Base-by-base conservation (phyloP, 116 monocot genomes). In the Phalaenopsis hybrid region DNA sequence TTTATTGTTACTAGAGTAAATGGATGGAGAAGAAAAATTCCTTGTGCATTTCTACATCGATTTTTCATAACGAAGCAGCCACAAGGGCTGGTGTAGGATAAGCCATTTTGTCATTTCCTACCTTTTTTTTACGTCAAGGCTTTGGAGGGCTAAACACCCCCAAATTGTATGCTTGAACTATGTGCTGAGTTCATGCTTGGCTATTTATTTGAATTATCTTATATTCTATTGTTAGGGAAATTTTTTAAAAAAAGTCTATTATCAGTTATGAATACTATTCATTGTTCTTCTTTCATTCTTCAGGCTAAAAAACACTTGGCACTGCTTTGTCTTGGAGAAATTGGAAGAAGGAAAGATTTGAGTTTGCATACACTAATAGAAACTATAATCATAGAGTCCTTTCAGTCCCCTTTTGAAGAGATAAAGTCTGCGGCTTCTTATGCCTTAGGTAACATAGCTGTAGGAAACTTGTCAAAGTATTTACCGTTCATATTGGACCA, bases 381-480 rank as follows among this genome's bases (percentile, higher is more conserved):
- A 81, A 93, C 88, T 78, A 97, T 94, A 80, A 93, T 97, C 31
- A 94, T 94, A 10, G 94, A 97, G 86, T 97, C 97, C 17, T 97
- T 97, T 83, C 94, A 93, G 83, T 97, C 97, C 75, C 97, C 97
- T 79, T 97, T 94, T 86, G 97, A 97, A 89, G 97, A 97, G 86
- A 97, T 97, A 82, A 97, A 97, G 79, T 97, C 94, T 82, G 94
- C 97, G 33, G 94, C 97, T 76, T 97, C 97, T n/a, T 97, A 90
- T 89, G 94, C 97, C 23, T 93, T 97, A 86, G 97, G 97, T 59
- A 97, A 97, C 68, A 97, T 97, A 67, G 97, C 97, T 77, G 94
- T 94, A 44, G 97, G 97, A 69, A 97, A 97, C 86, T 76, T 97
- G 45, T 90, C 94, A 0, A 97, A 91, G 86, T 97, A 91, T 57